Evolutionary conservation across 2,329 filamentous ascomycete genomes (phyloP).

Genomic region (Laburnicola sp.): DNA sequence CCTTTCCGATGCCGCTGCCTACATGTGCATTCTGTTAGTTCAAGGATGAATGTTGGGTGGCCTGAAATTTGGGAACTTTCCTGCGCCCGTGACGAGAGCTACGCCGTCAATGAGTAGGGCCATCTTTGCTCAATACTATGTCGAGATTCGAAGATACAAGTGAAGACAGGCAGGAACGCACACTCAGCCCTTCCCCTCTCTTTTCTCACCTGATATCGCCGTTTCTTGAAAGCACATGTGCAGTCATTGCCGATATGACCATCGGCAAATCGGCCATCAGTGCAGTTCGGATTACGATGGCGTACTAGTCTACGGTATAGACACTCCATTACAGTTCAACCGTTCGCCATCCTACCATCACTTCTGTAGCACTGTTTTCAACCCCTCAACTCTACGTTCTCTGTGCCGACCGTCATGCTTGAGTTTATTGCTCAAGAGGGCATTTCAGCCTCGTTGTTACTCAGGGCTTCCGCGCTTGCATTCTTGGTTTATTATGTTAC

Average conservation of each 20-base stretch:
- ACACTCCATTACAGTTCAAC: too few relatives aligned
- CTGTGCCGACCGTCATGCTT: too few relatives aligned
- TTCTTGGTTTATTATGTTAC: background rate
- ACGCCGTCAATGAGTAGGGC: slow-evolving; percentile 1
- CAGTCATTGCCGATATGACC: too few relatives aligned
- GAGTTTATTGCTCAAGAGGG: background rate
- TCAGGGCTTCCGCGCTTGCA: background rate
- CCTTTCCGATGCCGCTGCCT: slow-evolving; percentile 1
- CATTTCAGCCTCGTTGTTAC: background rate
- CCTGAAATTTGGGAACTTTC: background rate
- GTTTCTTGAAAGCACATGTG: too few relatives aligned
- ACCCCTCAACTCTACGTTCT: too few relatives aligned
- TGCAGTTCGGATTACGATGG: too few relatives aligned
- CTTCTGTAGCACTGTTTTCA: too few relatives aligned
- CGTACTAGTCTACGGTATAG: too few relatives aligned
- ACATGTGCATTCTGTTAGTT: background rate
- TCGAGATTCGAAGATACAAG: background rate
- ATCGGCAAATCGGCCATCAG: too few relatives aligned
- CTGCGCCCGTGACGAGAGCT: background rate
- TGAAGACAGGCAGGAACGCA: background rate
- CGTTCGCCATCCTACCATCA: too few relatives aligned
- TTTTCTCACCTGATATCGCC: too few relatives aligned
- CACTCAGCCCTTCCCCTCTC: too few relatives aligned
- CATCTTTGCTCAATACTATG: background rate
- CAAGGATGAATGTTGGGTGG: background rate